Base-by-base conservation (phyloP, 202 grass and related monocot genomes). In the Cymbopogon flexuosus region DNA sequence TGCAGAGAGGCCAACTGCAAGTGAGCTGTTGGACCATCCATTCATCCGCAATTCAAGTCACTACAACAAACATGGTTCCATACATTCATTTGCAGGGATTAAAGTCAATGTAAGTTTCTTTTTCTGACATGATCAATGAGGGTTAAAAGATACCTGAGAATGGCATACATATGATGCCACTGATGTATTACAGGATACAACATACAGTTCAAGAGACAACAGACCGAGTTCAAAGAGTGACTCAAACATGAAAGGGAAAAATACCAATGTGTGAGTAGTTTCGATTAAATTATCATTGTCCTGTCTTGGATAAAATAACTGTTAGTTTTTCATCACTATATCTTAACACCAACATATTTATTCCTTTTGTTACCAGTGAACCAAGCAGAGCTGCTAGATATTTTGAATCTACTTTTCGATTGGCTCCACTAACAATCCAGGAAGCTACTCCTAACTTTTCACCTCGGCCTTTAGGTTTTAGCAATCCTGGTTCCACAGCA, bases 21-120 rank as follows among this genome's bases (percentile, higher is more conserved):
- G 21, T 6, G 84, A 77, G 83, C 75, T 98, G 82, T 73, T 95
- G 61, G 92, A 98, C 13, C 96, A 95, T 81, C 79, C 96, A 39
- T 98, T 98, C 81, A 86, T 98, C 56, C 86, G 73, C 18, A 94
- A 95, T 85, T 85, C 90, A 66, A 77, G 61, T 71, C 90, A 92
- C 40, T 88, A 91, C 61, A 87, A 75, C 72, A 81, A 87, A 54
- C 86, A 97, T 79, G 89, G 94, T 45, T 89, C 89, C 23, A 81
- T 94, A 83, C 89, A 89, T 34, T 76, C 89, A 15, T 88, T 92
- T 77, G 83, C 85, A 8, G 87, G 75, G 65, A 81, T 89, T 73
- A 92, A 92, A 70, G 47, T 79, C 30, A 68, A 80, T 80, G 94
- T 97, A 88, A 82, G 90, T 72, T 12, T 30, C 15, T 70, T n/a